Percentiles rank a stretch among this genome's conserved stretches.
phyloP scores from a whole-genome alignment of 768 basidiomycete genomes.

The Antrodiella citrinella region DNA sequence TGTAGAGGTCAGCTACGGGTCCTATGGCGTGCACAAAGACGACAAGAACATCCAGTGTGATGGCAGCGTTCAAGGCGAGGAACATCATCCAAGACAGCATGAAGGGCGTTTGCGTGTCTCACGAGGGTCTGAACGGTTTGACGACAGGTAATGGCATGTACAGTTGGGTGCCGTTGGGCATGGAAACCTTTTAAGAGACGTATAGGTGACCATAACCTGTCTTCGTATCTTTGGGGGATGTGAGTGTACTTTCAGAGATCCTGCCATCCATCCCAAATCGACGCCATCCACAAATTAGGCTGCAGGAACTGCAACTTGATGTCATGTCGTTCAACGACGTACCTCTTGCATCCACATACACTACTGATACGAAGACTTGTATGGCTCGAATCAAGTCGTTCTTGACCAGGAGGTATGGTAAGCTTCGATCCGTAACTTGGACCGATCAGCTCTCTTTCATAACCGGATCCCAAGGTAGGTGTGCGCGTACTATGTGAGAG shows the following conservation, averaged over 20 bases:
- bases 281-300: background rate
- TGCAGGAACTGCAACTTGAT: background rate
- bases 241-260: too few species aligned
- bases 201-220: background rate
- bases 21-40: slow-evolving; percentile 3
- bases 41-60: background rate
- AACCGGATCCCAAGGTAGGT: background rate
- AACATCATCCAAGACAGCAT: background rate
- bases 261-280: too few species aligned
- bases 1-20: slow-evolving; percentile 12
- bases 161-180: background rate
- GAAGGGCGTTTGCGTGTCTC: too few species aligned
- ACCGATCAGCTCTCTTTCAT: background rate
- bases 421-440: background rate
- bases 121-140: too few species aligned
- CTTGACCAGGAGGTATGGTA: background rate
- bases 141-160: too few species aligned
- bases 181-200: background rate
- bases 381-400: background rate
- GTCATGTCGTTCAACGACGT: background rate
- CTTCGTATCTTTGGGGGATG: background rate
- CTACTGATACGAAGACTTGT: background rate
- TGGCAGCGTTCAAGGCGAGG: background rate
- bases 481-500: background rate
- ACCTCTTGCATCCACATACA: background rate